Conservation (phyloP, 441 rosid species). For the Eutrema salsugineum region DNA sequence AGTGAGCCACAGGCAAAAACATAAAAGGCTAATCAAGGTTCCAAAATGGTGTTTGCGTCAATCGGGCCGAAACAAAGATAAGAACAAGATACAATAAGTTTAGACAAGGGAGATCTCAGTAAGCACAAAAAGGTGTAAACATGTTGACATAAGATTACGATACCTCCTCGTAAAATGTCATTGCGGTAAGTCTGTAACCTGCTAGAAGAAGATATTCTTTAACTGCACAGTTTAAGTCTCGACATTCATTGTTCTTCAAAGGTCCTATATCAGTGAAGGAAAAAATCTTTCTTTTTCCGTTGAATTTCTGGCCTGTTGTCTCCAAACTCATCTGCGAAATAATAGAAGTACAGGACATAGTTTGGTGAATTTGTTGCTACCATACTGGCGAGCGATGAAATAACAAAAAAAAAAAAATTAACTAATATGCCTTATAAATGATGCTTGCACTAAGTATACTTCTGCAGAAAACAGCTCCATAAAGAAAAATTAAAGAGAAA, state of each 20-base stretch:
- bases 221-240: conserved; percentile 87
- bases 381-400: not conserved
- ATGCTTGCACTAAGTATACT: conserved; percentile 7
- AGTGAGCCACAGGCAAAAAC: not conserved
- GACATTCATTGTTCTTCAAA: conserved; percentile 78
- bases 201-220: conserved; percentile 93
- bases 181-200: conserved; percentile 92
- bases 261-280: conserved; percentile 74
- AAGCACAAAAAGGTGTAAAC: not conserved
- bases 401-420: not conserved
- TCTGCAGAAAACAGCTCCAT: not conserved
- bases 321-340: conserved; percentile 33
- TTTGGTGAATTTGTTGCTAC: not conserved
- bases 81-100: not conserved
- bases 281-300: conserved; percentile 49
- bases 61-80: not conserved
- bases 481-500: not conserved
- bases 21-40: not conserved
- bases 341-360: conserved; percentile 9
- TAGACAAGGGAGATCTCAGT: not conserved
- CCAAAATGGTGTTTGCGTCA: not conserved
- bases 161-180: conserved; percentile 98
- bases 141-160: conserved; percentile 1
- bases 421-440: not conserved
- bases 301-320: conserved; percentile 48